Evolutionary conservation across 106 monocot genomes (phyloP), one percentile per base, ranked within the genome.

Genomic region (Dendrobium catenatum): DNA sequence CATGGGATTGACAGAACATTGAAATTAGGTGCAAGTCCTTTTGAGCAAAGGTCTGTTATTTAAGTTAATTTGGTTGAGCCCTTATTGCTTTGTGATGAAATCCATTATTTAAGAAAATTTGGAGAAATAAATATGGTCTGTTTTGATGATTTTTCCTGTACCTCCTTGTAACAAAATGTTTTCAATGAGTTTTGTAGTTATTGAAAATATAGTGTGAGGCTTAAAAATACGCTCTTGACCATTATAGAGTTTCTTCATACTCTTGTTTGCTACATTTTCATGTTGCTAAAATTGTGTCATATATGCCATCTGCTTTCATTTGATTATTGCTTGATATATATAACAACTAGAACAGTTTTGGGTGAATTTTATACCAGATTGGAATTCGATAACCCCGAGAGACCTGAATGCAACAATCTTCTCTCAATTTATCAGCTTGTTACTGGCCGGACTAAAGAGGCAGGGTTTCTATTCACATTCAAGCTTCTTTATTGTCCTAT

Each of bases 371-470:
- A 55, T 84, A 37, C 37, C 70, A 98, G 97, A 41, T 89, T 98
- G 82, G 94, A 98, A 84, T 98, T 94, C 56, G 92, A 88, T 78
- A 98, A 98, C 83, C 92, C 90, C 59, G 97, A 94, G 78, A 94
- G 97, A 74, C 97, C 97, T 74, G 97, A 98, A 86, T 98, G 94
- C 86, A 88, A 85, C 86, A 98, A 98, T 66, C 92, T 98, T 89
- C 92, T 98, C 55, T 89, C 92, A 42, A 83, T 94, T 70, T 98
- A 94, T 81, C 96, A 97, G 79, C 84, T 97, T 85, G 79, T 97
- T 80, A 88, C 92, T 31, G 94, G 92, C 61, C 88, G 61, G 75
- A 90, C 92, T 55, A 97, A 94, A 88, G 92, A 94, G 89, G 96
- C 94, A 80, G 22, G 2, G 1, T 66, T 40, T 54, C 15, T 70